Evolutionary conservation across 805 yeast genomes (phyloP).

Genomic region (Wickerhamiella galacta): DNA sequence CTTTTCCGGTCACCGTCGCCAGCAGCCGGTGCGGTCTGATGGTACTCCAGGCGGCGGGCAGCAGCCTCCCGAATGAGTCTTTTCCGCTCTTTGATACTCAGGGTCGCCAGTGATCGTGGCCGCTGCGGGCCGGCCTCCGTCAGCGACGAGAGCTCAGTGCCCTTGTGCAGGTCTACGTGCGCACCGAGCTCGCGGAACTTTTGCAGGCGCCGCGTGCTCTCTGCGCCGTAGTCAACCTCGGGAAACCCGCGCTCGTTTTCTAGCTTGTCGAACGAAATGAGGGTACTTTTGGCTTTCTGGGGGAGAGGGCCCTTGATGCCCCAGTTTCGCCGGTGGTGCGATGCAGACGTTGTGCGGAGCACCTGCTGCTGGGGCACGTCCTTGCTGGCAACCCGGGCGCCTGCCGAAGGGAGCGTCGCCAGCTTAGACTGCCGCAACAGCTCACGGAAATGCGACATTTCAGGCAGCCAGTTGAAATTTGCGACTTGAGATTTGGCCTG

Average conservation of each 20-base stretch:
- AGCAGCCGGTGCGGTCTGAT: neutral
- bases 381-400: conserved; percentile 5
- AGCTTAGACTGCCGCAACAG: conserved; percentile 16
- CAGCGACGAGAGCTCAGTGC: conserved; percentile 9
- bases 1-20: conserved; percentile 1
- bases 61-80: conserved; percentile 9
- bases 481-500: neutral
- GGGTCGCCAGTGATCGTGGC: conserved; percentile 1
- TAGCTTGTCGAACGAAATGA: conserved; percentile 14
- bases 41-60: conserved; percentile 8
- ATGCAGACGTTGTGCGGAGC: conserved; percentile 19
- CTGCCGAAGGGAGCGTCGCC: conserved; percentile 15
- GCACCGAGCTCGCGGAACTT: conserved; percentile 19
- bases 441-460: conserved; percentile 8
- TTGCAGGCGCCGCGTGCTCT: conserved; percentile 15
- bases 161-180: conserved; percentile 2
- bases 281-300: conserved; percentile 14
- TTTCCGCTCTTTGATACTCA: conserved; percentile 10
- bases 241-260: conserved; percentile 19
- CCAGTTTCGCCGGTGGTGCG: conserved; percentile 22
- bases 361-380: conserved; percentile 19
- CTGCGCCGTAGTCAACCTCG: conserved; percentile 16
- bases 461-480: neutral
- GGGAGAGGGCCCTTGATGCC: conserved; percentile 22
- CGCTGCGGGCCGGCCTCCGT: conserved; percentile 9